Evolutionary conservation across 257 asterid genomes (phyloP).

Genomic region (Craterostigma plantagineum): DNA sequence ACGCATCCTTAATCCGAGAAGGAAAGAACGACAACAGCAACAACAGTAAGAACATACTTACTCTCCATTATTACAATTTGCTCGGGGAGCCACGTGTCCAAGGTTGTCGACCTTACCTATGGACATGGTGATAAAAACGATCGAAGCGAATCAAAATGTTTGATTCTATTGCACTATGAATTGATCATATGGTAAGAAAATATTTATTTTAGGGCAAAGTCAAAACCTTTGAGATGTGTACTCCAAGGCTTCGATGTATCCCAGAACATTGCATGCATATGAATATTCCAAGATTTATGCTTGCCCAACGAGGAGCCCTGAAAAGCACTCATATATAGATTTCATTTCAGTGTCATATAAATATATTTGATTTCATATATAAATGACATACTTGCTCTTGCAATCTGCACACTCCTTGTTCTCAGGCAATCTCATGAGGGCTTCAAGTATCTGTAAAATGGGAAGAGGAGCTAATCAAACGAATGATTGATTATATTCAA

Average conservation of each 20-base stretch:
- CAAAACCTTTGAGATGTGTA: slow-evolving; percentile 76
- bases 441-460: slow-evolving; percentile 43
- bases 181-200: slow-evolving; percentile 9
- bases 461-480: background rate
- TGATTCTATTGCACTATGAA: no score
- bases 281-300: slow-evolving; percentile 80
- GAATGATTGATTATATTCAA: background rate
- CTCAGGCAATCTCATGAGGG: slow-evolving; percentile 59
- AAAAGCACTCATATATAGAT: slow-evolving; percentile 1
- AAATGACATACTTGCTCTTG: slow-evolving; percentile 36
- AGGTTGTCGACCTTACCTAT: slow-evolving; percentile 85
- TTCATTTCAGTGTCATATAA: background rate
- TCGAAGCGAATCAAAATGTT: no score
- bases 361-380: background rate
- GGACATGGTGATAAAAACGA: no score
- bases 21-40: background rate
- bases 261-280: slow-evolving; percentile 93
- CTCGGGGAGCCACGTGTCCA: slow-evolving; percentile 96
- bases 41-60: slow-evolving; percentile 25
- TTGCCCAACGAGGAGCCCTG: slow-evolving; percentile 97
- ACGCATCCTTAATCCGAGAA: background rate
- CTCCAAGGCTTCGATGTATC: slow-evolving; percentile 85
- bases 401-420: slow-evolving; percentile 95
- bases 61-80: slow-evolving; percentile 80
- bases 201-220: background rate